phyloP scores from a whole-genome alignment of 2,329 filamentous ascomycete species.

The Calonectria pauciramosa region DNA sequence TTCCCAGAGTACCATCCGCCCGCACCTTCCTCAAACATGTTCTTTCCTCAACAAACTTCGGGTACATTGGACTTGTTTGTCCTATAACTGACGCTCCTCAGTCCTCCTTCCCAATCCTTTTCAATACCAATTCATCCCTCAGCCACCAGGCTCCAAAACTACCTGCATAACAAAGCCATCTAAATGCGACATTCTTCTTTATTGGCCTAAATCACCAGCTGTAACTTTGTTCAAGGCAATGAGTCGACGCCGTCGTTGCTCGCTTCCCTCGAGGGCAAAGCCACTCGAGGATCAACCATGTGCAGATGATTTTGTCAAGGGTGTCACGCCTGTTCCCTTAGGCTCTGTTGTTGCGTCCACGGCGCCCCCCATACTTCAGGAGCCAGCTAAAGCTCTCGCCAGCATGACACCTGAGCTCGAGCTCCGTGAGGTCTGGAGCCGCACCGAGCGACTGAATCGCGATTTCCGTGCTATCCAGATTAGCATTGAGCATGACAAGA shows the following conservation, averaged over 20 bases:
- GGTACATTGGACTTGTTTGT: not conserved
- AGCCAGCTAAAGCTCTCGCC: slow-evolving; percentile 51
- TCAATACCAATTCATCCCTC: not conserved
- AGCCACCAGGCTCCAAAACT: no score
- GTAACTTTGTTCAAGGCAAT: slow-evolving; percentile 3
- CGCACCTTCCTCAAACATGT: not conserved
- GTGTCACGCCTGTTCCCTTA: not conserved
- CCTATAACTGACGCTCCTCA: not conserved
- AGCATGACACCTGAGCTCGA: slow-evolving; percentile 55
- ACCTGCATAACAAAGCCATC: not conserved
- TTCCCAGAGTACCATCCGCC: not conserved
- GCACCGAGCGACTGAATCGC: slow-evolving; percentile 48
- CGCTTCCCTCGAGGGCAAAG: slow-evolving; percentile 24
- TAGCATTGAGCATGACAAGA: slow-evolving; percentile 44
- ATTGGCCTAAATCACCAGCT: no score
- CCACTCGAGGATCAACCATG: slow-evolving; percentile 5
- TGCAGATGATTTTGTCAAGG: slow-evolving; percentile 14
- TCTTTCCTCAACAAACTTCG: not conserved
- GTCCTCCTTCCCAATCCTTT: not conserved
- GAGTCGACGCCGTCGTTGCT: slow-evolving; percentile 31
- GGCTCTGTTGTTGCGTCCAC: not conserved
- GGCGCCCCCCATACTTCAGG: slow-evolving; percentile 32
- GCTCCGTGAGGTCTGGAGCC: slow-evolving; percentile 46
- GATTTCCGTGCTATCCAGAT: slow-evolving; percentile 46
- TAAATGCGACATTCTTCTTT: not conserved